These are phyloP conservation scores for Trypanosoma cruzi DNA, from an alignment of 208 protist species.

Conservation along the genomic window DNA sequence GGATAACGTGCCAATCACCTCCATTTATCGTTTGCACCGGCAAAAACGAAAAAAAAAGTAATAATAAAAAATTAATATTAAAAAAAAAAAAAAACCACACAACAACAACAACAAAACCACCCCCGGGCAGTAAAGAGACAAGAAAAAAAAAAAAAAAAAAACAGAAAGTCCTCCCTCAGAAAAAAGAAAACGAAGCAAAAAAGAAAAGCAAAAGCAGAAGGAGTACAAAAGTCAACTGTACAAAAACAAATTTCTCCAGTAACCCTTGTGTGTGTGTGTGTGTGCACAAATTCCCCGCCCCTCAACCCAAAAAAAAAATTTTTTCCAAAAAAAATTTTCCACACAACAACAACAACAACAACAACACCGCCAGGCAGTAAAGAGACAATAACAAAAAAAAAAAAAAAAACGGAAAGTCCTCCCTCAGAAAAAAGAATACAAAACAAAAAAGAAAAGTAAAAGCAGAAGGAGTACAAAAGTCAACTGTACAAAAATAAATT, in stretches of 20 bases:
- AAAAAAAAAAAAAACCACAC: neutral
- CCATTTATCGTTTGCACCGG: constrained; percentile 30
- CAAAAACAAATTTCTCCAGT: no score
- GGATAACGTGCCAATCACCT: constrained; percentile 25
- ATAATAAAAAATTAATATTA: no score
- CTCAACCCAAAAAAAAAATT: no score
- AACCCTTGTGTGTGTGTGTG: no score
- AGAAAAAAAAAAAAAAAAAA: constrained; percentile 4
- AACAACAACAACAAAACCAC: constrained; percentile 1
- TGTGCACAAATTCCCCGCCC: no score
- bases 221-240: no score
- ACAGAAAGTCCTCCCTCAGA: neutral
- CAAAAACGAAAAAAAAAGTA: constrained; percentile 16
- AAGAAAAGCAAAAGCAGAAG: neutral
- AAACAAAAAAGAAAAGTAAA: constrained; percentile 3
- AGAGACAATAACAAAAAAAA: neutral
- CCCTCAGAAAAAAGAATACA: constrained; percentile 5
- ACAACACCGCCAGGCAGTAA: neutral
- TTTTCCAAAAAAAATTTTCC: neutral
- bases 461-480: neutral
- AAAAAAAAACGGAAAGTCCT: neutral
- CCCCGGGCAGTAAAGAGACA: neutral
- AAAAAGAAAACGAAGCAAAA: constrained; percentile 8
- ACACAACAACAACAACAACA: neutral
- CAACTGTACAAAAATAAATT: no score